Conservation (phyloP, 2,329 filamentous ascomycete species). For the Reticulascus tulasneorum region DNA sequence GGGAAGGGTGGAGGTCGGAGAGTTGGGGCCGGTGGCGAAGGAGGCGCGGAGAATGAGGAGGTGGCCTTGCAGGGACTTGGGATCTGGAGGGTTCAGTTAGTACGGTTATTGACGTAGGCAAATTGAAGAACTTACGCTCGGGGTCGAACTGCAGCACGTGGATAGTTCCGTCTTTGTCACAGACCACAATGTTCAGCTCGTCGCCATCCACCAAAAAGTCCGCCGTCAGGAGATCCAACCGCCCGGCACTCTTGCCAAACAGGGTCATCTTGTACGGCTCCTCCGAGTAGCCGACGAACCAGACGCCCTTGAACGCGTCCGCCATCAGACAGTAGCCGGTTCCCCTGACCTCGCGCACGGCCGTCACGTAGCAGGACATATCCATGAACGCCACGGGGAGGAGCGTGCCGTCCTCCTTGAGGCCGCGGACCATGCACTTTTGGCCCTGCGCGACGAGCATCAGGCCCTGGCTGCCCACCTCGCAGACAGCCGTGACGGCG, state of each 20-base stretch:
- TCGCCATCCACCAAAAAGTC: conserved; percentile 87
- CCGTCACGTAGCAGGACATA: conserved; percentile 88
- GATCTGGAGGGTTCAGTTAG: conserved; percentile 55
- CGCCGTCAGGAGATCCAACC: conserved; percentile 72
- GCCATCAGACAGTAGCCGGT: conserved; percentile 85
- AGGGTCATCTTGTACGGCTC: conserved; percentile 95
- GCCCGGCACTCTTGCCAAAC: conserved; percentile 80
- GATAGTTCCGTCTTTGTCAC: conserved; percentile 80
- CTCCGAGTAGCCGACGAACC: conserved; percentile 95
- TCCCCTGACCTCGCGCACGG: conserved; percentile 76
- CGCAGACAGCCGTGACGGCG: conserved; percentile 80
- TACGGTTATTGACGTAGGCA: background rate
- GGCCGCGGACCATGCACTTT: conserved; percentile 92
- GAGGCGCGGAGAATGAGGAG: conserved; percentile 81
- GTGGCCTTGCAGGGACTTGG: conserved; percentile 86
- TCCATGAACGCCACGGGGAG: conserved; percentile 96
- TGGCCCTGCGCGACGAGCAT: conserved; percentile 90
- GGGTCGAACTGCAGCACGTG: conserved; percentile 93
- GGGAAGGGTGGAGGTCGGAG: conserved; percentile 69
- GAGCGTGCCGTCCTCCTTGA: conserved; percentile 91
- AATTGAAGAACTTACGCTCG: conserved; percentile 61
- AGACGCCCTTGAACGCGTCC: conserved; percentile 88
- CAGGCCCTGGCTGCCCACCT: conserved; percentile 81
- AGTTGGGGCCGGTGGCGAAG: conserved; percentile 79
- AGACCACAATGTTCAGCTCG: conserved; percentile 75